Percentiles rank a stretch among this genome's conserved stretches.
Conservation (phyloP, 495 filamentous ascomycete genomes). For the Aspergillus cavernicola region DNA sequence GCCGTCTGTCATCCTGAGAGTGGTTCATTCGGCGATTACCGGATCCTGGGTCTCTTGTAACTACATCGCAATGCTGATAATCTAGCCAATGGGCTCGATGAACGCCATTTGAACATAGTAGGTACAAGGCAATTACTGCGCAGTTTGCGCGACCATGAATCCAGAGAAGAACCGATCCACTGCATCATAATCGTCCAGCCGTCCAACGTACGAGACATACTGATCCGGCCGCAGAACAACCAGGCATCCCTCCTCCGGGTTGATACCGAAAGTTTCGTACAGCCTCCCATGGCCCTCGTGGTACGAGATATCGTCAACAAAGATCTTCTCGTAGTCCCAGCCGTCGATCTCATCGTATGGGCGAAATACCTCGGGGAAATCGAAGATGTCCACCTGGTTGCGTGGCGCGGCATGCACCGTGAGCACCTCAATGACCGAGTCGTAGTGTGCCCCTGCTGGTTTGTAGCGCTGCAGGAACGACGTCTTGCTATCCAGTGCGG, state of each 20-base stretch:
- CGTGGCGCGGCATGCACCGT: constrained; percentile 3
- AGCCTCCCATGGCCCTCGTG: constrained; percentile 16
- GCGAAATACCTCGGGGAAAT: neutral
- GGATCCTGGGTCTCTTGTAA: neutral
- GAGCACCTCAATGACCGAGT: constrained; percentile 5
- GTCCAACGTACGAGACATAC: constrained; percentile 4
- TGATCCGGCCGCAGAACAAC: neutral
- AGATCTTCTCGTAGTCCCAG: constrained; percentile 4
- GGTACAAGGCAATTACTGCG: neutral
- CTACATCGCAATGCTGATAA: neutral
- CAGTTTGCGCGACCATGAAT: neutral
- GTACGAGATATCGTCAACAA: constrained; percentile 2
- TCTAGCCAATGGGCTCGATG: neutral
- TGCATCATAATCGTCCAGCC: constrained; percentile 5
- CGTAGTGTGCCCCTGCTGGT: neutral
- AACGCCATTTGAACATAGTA: neutral
- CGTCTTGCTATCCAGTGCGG: neutral
- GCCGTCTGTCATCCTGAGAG: neutral
- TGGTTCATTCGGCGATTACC: neutral
- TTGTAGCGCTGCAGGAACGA: constrained; percentile 4
- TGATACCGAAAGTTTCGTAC: constrained; percentile 10
- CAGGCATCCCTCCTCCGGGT: neutral
- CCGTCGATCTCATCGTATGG: constrained; percentile 1
- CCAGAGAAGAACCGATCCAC: constrained; percentile 6
- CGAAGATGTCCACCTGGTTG: neutral